A percentile compares a stretch with the other conserved stretches of the same genome.
phyloP scores from a whole-genome alignment of 768 basidiomycete genomes.

The Lactifluus hygrophoroides region DNA sequence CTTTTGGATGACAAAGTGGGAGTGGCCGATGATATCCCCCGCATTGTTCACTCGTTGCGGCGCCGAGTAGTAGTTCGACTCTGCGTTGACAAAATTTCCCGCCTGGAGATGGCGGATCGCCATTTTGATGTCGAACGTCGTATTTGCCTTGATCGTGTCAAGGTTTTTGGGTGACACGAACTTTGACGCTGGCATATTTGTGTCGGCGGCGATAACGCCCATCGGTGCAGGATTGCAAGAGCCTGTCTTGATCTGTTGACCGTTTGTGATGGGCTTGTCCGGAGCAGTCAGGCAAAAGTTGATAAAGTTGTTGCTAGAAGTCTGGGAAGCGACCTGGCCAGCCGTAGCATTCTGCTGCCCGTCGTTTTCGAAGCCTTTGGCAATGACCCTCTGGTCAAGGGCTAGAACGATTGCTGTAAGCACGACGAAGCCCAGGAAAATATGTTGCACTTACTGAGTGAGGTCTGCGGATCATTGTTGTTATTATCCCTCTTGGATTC shows the following conservation, averaged over 20 bases:
- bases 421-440: not conserved
- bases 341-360: slow-evolving; percentile 33
- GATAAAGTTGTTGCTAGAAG: slow-evolving; percentile 59
- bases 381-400: slow-evolving; percentile 39
- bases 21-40: slow-evolving; percentile 43
- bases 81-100: slow-evolving; percentile 46
- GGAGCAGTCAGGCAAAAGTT: slow-evolving; percentile 39
- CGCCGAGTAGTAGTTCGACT: slow-evolving; percentile 38
- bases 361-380: slow-evolving; percentile 37
- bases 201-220: slow-evolving; percentile 37
- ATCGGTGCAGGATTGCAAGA: slow-evolving; percentile 33
- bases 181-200: slow-evolving; percentile 41
- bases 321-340: slow-evolving; percentile 44
- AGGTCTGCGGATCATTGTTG: slow-evolving; percentile 5
- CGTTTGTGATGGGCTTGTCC: slow-evolving; percentile 38
- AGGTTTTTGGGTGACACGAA: slow-evolving; percentile 36
- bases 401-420: slow-evolving; percentile 11
- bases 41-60: slow-evolving; percentile 40
- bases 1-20: slow-evolving; percentile 46
- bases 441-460: not conserved
- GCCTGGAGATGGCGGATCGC: slow-evolving; percentile 31
- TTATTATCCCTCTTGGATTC: not conserved
- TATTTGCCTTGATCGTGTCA: slow-evolving; percentile 32
- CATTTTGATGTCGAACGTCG: slow-evolving; percentile 37
- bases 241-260: slow-evolving; percentile 29